Evolutionary conservation across 2,329 filamentous ascomycete species (phyloP), one percentile per base, ranked within the genome.

Genomic region (Fusarium papillatum): DNA sequence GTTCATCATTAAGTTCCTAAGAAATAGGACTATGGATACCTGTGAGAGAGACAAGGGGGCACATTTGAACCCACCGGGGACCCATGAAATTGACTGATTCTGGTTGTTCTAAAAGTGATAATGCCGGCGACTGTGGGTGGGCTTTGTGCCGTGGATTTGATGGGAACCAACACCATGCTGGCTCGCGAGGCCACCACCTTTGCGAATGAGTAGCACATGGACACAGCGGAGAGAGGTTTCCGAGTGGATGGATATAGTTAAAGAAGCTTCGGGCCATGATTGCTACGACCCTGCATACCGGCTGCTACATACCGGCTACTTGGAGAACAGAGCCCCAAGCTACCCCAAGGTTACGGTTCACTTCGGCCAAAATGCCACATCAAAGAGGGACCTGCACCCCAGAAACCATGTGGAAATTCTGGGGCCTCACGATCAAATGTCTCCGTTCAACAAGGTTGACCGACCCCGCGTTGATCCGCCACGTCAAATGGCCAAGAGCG

Each of bases 391-490:
- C 29, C 29, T 29, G 26, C 26, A 55, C 50, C 50, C 50, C 29
- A 29, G 14, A 29, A 55, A 55, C 50, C 17, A 55, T 29, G 17
- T 55, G 55, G 55, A 8, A 9, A 36, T 59, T 19, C 55, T 59
- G 55, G 34, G 14, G 13, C 17, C 34, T 36, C n/a, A 34, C 31
- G 31, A 59, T 24, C 50, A 31, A 53, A 14, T 26, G 14, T 55
- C 50, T 14, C 6, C 11, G 34, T 34, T 29, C 48, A 55, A 31
- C 50, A 55, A 55, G 50, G 50, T 55, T 13, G 50, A n/a, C 7
- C 16, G 22, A 39, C 57, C 57, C 57, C 57, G 57, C 55, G 55
- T 41, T 61, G 34, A 59, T 59, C 55, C 34, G n/a, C 55, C 55
- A 24, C 55, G n/a, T 59, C 57, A 31, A 22, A 55, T 50, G 50